Conservation (phyloP, 768 basidiomycete genomes). For the Mycena albidolilacea region DNA sequence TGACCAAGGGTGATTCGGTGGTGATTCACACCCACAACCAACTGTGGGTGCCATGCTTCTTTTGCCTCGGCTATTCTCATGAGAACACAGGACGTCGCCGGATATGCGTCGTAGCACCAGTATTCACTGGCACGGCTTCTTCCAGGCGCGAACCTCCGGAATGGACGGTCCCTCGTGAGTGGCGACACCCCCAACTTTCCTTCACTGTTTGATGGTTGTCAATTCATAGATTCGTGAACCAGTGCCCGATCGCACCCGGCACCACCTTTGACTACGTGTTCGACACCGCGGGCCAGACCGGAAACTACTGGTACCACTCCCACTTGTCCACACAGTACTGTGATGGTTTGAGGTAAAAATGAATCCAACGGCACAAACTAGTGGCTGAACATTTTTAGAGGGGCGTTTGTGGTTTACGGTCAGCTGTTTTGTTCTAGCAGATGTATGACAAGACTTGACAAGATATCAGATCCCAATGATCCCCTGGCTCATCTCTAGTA, state of each 20-base stretch:
- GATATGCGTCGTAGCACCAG: background rate
- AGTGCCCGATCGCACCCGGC: slow-evolving; percentile 13
- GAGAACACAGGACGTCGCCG: no score
- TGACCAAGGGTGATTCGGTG: no score
- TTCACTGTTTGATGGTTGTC: no score
- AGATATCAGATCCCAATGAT: slow-evolving; percentile 11
- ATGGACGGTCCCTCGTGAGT: slow-evolving; percentile 27
- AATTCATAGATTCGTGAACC: background rate
- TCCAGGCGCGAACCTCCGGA: slow-evolving; percentile 13
- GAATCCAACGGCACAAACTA: no score
- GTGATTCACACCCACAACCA: background rate
- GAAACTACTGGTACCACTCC: slow-evolving; percentile 29
- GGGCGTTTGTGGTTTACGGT: slow-evolving; percentile 24
- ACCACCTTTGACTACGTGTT: slow-evolving; percentile 22
- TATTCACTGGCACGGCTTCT: slow-evolving; percentile 27
- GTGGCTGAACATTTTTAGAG: background rate
- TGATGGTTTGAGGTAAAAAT: slow-evolving; percentile 21
- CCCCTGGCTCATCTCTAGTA: slow-evolving; percentile 5
- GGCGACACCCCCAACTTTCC: no score
- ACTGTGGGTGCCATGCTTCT: slow-evolving; percentile 11
- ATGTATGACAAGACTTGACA: background rate
- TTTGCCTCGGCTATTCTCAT: no score
- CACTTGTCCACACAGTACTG: slow-evolving; percentile 31
- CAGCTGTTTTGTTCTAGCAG: background rate
- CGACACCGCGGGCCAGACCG: slow-evolving; percentile 15